phyloP scores from a whole-genome alignment of 768 basidiomycete species.

The Sarcodon aspratus region DNA sequence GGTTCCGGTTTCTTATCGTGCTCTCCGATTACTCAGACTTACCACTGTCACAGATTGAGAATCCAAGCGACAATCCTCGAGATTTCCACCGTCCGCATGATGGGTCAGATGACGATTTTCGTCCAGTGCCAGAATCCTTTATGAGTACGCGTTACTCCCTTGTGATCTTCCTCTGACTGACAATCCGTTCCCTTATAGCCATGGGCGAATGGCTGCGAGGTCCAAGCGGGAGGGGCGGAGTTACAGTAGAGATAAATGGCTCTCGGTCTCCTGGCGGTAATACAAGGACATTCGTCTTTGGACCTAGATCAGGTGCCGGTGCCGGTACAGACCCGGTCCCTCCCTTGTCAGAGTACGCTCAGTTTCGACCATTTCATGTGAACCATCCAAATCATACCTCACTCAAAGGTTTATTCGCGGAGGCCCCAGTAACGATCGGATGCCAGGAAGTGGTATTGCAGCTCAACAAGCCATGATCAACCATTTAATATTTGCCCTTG shows the following conservation, averaged over 20 bases:
- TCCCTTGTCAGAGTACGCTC: background rate
- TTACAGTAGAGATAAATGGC: constrained; percentile 25
- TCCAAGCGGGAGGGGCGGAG: constrained; percentile 13
- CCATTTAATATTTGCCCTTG: constrained; percentile 57
- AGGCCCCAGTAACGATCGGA: constrained; percentile 1
- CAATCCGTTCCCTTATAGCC: background rate
- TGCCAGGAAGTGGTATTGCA: background rate
- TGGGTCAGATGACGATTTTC: constrained; percentile 15
- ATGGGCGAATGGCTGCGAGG: background rate
- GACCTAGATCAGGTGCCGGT: constrained; percentile 11
- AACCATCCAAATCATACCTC: no score
- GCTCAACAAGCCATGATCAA: constrained; percentile 45
- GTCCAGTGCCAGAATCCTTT: constrained; percentile 15
- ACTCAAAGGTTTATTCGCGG: no score
- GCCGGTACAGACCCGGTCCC: background rate
- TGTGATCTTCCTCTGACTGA: constrained; percentile 8
- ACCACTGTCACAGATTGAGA: constrained; percentile 47
- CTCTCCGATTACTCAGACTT: background rate
- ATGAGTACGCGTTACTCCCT: constrained; percentile 25
- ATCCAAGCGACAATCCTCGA: constrained; percentile 66
- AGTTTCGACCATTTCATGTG: no score
- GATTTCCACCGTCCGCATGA: constrained; percentile 34
- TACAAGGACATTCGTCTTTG: constrained; percentile 25
- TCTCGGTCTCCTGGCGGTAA: constrained; percentile 14
- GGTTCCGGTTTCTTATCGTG: constrained; percentile 21